Evolutionary conservation across 192 early-diverging fungal species (phyloP), one percentile per base, ranked within the genome.

Genomic region (Podochytrium sp.): DNA sequence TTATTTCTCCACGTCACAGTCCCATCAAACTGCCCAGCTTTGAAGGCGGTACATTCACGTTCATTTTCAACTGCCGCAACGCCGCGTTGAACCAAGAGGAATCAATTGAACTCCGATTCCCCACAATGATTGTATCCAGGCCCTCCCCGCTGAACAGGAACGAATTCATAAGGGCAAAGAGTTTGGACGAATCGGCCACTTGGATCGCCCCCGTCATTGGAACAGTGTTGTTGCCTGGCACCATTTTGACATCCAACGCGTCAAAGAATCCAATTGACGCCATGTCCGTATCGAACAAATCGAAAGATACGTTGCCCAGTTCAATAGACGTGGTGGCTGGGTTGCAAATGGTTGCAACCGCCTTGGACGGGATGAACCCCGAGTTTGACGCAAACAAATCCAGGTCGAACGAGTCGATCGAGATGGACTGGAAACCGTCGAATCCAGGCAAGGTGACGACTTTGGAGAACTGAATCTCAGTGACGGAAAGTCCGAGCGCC

Each of bases 391-490:
- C 73, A 18, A 41, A 73, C 6, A 30, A 20, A n/a, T 61, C 73
- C 27, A 76, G 37, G 39, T 78, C 75, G 70, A 76, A 76, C 3
- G 59, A 20, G 18, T n/a, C 39, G 29, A 78, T 66, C 12, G 43
- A 33, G 52, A 76, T 51, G 37, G 51, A 69, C n/a, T 23, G 68
- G 32, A 78, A 33, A 16, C 61, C 58, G 32, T 57, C 43, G 38
- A 78, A 78, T 23, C 55, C 76, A 64, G 39, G 2, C 18, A 50
- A 12, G 0, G 41, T 66, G 37, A 81, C 56, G 14, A 35, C 25
- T 64, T 81, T 81, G 76, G 70, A 55, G 41, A 81, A 49, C 12
- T 32, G 60, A 14, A 81, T 42, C 14, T 64, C 73, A 0, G n/a
- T 71, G 76, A 78, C 59, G 43, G 41, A 43, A 35, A 77, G 42